phyloP scores from a whole-genome alignment of 768 basidiomycete species.

The Leccinum boreale region DNA sequence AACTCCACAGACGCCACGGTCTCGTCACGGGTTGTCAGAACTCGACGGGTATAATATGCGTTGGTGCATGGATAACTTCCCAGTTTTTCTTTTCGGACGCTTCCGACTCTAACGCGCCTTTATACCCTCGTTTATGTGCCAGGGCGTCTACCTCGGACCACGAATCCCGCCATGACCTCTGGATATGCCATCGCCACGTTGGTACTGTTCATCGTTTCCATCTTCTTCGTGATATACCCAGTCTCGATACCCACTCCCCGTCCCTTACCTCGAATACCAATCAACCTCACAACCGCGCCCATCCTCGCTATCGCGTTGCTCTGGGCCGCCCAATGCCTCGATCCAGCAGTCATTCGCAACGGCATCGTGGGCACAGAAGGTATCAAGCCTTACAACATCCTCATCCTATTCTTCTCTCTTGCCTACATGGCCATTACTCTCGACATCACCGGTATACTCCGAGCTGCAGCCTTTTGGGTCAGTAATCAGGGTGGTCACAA shows the following conservation, averaged over 20 bases:
- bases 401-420: constrained; percentile 87
- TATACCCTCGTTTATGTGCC: neutral
- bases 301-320: constrained; percentile 49
- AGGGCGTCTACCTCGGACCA: neutral
- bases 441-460: constrained; percentile 84
- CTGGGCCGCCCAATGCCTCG: constrained; percentile 55
- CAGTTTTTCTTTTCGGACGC: neutral
- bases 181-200: constrained; percentile 47
- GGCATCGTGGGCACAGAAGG: constrained; percentile 81
- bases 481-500: constrained; percentile 72
- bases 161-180: constrained; percentile 36
- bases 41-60: no score
- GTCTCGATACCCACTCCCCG: constrained; percentile 39
- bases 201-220: constrained; percentile 51
- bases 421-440: constrained; percentile 93
- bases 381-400: constrained; percentile 87
- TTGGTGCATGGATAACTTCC: no score
- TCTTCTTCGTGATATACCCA: constrained; percentile 48
- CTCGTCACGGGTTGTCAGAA: no score
- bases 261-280: constrained; percentile 32
- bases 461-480: constrained; percentile 87
- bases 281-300: constrained; percentile 54
- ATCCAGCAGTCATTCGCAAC: constrained; percentile 48
- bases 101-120: neutral
- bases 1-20: no score